Conservation (phyloP, 1,284 basidiomycete genomes). For the Lentinula novae-zelandiae region DNA sequence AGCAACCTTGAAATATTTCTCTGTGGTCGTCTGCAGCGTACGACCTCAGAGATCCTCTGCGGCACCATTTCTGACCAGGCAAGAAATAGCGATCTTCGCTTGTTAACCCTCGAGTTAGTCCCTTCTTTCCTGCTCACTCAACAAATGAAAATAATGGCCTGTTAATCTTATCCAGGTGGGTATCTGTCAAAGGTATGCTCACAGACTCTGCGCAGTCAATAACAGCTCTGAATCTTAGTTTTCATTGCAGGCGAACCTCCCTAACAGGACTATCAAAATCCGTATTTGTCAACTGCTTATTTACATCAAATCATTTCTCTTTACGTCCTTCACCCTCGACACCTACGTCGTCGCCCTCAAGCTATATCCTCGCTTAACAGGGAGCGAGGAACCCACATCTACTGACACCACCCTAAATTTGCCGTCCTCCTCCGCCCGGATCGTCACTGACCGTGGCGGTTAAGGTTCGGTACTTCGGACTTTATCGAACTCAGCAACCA, state of each 20-base stretch:
- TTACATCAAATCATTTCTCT: constrained; percentile 15
- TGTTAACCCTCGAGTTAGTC: constrained; percentile 75
- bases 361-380: constrained; percentile 60
- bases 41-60: constrained; percentile 28
- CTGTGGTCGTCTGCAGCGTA: constrained; percentile 32
- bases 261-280: constrained; percentile 47
- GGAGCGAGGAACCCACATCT: constrained; percentile 61
- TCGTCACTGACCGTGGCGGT: constrained; percentile 64
- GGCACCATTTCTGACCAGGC: constrained; percentile 69
- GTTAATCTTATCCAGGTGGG: constrained; percentile 53
- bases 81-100: constrained; percentile 76
- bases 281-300: constrained; percentile 12
- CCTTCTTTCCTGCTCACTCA: constrained; percentile 18
- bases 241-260: constrained; percentile 67
- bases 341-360: constrained; percentile 34
- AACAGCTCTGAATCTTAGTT: constrained; percentile 16
- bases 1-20: constrained; percentile 14
- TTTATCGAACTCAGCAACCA: constrained; percentile 22
- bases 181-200: constrained; percentile 66
- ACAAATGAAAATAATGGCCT: constrained; percentile 17
- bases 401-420: constrained; percentile 49
- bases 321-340: constrained; percentile 18
- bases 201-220: constrained; percentile 11
- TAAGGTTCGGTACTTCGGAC: constrained; percentile 60
- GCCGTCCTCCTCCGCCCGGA: constrained; percentile 69